These are phyloP conservation scores for Neurospora discreta DNA, from an alignment of 495 filamentous ascomycete species.

Conservation along the genomic window DNA sequence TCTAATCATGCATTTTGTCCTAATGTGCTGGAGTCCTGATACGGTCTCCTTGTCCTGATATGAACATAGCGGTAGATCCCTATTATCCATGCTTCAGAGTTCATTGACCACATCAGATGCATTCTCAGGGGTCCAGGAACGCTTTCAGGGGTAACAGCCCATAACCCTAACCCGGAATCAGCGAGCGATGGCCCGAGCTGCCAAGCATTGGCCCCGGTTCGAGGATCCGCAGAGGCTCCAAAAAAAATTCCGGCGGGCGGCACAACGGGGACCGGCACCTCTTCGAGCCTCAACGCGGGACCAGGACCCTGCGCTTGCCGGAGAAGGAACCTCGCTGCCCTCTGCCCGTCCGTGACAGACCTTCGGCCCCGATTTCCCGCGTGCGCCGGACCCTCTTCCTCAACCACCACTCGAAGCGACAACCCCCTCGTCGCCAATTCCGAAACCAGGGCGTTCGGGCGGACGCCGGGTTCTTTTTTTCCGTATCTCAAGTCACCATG, in stretches of 20 bases:
- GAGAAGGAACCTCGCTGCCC: neutral
- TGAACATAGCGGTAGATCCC: too few species aligned
- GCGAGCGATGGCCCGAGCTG: neutral
- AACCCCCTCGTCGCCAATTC: neutral
- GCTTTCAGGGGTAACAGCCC: neutral
- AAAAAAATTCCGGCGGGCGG: neutral
- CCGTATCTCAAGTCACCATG: constrained; percentile 7
- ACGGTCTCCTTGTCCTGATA: neutral
- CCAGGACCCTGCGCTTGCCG: neutral
- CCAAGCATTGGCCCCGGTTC: neutral
- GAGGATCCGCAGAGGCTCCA: neutral
- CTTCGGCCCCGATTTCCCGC: neutral
- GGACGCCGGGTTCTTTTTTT: neutral
- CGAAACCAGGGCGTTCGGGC: neutral
- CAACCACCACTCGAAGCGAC: neutral
- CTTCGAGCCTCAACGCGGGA: neutral
- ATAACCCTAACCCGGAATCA: neutral
- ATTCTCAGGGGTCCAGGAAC: neutral
- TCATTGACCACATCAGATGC: neutral
- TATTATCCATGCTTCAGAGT: neutral
- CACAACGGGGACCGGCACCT: neutral
- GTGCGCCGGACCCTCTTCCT: neutral
- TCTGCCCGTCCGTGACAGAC: neutral
- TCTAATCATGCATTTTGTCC: neutral
- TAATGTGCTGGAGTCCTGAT: neutral